Base-by-base conservation (phyloP, 805 yeast genomes). In the Cyberlindnera nakhonratchasimensis region DNA sequence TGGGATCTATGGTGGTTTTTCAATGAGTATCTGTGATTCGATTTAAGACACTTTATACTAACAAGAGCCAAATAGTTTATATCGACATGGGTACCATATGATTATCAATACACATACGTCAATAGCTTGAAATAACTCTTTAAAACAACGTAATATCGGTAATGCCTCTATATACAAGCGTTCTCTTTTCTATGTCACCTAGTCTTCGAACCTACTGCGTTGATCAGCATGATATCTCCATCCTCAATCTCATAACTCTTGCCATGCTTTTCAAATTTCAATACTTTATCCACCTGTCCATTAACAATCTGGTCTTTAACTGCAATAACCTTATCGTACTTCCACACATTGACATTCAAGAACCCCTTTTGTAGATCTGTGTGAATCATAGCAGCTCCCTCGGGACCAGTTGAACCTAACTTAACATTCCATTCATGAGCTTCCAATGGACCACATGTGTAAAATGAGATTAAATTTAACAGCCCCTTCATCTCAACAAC, bases 341-440 rank as follows among this genome's bases (percentile, higher is more conserved):
- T 83, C 57, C 77, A 72, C 22, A 89, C 85, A 43, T 81, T 79
- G 9, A 93, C 95, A 57, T 78, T 76, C 35, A 89, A 78, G 60
- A 89, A 89, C 1, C 95, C 85, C 55, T 81, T 77, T 65, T 83
- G 81, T 42, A 88, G 66, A 61, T 88, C 96, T 2, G 87, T 83
- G 61, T 89, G 96, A 46, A 89, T 89, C 25, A 83, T 82, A 18
- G 90, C 95, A 1, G 96, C 96, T 2, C 95, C 96, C 48, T 86
- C 86, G 29, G 91, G 90, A 2, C 95, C 96, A 28, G 78, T 75
- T 14, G 84, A 75, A 23, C 88, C 86, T 39, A 71, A 70, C 58
- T 90, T 74, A 41, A 89, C 72, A 14, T 89, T 84, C 97, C 97
- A 89, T 62, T 89, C 95, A 57, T 91, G 71, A 9, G 85, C 90